These are phyloP conservation scores for Polyporus tsugae DNA, from an alignment of 1,284 basidiomycete species.

Conservation along the genomic window DNA sequence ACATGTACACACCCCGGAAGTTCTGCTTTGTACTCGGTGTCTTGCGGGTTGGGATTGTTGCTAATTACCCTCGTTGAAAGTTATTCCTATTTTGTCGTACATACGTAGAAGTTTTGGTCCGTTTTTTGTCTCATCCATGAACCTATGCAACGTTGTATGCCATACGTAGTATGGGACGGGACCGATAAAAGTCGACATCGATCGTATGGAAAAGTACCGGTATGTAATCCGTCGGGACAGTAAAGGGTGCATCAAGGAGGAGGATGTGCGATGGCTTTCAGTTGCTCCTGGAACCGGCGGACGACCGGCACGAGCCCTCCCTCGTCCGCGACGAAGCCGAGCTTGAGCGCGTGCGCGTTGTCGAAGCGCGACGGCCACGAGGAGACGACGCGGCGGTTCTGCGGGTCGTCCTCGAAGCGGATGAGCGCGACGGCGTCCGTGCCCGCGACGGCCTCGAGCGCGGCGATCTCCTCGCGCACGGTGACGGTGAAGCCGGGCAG, in stretches of 20 bases:
- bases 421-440: constrained; percentile 48
- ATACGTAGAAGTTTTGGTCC: background rate
- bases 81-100: constrained; percentile 1
- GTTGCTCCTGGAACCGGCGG: constrained; percentile 47
- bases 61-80: background rate
- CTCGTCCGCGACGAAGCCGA: constrained; percentile 54
- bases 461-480: constrained; percentile 54
- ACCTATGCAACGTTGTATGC: constrained; percentile 8
- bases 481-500: constrained; percentile 59
- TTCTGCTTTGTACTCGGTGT: background rate
- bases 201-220: background rate
- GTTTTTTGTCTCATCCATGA: constrained; percentile 5
- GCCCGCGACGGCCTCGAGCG: constrained; percentile 52
- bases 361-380: constrained; percentile 59
- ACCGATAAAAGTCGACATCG: background rate
- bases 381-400: constrained; percentile 51
- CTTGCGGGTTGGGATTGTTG: background rate
- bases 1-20: constrained; percentile 1
- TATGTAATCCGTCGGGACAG: background rate
- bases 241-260: background rate
- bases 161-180: background rate
- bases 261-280: constrained; percentile 22
- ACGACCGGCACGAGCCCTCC: constrained; percentile 57
- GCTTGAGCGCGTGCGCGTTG: constrained; percentile 50
- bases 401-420: constrained; percentile 52